A percentile compares a stretch with the other conserved stretches of the same genome.
phyloP scores from a whole-genome alignment of 2,329 filamentous ascomycete genomes.

The Zymoseptoria crescenta region DNA sequence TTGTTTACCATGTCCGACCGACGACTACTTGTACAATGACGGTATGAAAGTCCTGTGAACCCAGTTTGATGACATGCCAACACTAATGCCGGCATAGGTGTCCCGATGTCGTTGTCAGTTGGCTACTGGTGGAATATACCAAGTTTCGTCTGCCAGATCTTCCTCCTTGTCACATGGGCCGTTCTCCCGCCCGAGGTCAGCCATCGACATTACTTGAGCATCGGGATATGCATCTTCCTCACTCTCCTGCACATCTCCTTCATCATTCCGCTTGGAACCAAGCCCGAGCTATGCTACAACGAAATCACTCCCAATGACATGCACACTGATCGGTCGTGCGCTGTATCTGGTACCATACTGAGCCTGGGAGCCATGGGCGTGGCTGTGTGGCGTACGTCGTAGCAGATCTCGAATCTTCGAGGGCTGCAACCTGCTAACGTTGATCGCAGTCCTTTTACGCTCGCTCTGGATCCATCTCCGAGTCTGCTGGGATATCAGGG shows the following conservation, averaged over 20 bases:
- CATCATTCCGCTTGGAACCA: conserved; percentile 67
- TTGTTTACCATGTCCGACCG: conserved; percentile 1
- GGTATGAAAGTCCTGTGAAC: conserved; percentile 31
- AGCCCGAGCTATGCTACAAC: conserved; percentile 70
- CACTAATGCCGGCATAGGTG: background rate
- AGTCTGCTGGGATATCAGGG: conserved; percentile 32
- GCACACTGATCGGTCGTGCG: conserved; percentile 64
- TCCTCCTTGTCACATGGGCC: conserved; percentile 68
- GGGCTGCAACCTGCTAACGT: background rate
- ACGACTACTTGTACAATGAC: conserved; percentile 8
- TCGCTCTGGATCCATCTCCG: conserved; percentile 33
- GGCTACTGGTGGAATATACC: conserved; percentile 61
- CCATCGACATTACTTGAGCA: conserved; percentile 70
- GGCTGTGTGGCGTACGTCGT: conserved; percentile 61
- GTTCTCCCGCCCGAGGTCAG: conserved; percentile 65
- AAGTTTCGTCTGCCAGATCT: conserved; percentile 60
- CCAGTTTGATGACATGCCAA: conserved; percentile 24
- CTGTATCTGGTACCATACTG: conserved; percentile 69
- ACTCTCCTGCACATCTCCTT: conserved; percentile 68
- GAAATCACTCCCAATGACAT: conserved; percentile 80
- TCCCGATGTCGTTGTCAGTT: conserved; percentile 5
- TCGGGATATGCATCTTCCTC: conserved; percentile 78
- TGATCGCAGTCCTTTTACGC: conserved; percentile 46
- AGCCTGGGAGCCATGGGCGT: conserved; percentile 74
- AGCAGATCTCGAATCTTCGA: background rate